These are phyloP conservation scores for Aspergillus jensenii DNA, from an alignment of 2,329 filamentous ascomycete genomes.

Conservation along the genomic window DNA sequence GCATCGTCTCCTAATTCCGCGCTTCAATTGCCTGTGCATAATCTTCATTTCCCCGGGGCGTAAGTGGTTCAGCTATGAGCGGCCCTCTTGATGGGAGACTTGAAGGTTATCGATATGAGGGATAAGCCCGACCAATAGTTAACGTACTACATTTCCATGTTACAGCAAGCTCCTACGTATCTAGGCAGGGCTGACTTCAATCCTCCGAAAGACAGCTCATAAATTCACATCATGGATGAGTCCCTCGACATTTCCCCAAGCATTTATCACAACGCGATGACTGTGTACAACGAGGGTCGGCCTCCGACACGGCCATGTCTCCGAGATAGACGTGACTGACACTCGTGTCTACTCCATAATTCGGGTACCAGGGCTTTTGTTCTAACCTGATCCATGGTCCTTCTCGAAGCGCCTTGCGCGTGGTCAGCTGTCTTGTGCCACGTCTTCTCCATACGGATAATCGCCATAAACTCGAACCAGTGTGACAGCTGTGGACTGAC, in stretches of 20 bases:
- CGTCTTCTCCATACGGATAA: background rate
- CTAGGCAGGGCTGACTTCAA: background rate
- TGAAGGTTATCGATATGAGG: background rate
- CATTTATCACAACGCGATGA: background rate
- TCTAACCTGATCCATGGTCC: background rate
- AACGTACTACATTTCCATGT: background rate
- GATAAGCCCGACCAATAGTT: background rate
- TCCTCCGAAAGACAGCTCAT: slow-evolving; percentile 5
- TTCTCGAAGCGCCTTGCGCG: background rate
- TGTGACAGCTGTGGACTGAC: background rate
- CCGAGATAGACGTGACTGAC: background rate
- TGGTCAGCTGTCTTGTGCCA: background rate
- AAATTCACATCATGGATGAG: background rate
- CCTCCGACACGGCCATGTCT: background rate
- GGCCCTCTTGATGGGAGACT: background rate
- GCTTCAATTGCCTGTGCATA: background rate
- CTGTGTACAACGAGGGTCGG: background rate
- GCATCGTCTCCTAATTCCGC: background rate
- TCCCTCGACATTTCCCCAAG: background rate
- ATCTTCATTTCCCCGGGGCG: background rate
- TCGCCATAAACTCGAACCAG: background rate
- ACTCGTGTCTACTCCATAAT: background rate
- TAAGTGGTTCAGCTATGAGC: background rate
- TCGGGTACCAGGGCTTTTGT: background rate
- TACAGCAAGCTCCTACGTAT: background rate